phyloP scores from a whole-genome alignment of 331 rosid species.

The Quercus tomentella region DNA sequence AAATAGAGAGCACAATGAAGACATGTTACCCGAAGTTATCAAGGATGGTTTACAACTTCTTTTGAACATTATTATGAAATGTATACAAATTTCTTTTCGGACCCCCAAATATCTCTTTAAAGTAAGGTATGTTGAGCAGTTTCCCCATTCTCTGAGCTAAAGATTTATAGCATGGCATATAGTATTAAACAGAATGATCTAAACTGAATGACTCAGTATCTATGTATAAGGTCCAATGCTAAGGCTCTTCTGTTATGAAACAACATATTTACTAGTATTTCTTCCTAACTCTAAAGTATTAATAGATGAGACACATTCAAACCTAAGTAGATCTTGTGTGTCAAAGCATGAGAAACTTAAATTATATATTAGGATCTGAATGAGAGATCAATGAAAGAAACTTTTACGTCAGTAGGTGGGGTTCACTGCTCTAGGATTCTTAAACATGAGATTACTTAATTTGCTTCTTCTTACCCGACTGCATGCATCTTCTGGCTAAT shows the following conservation, averaged over 20 bases:
- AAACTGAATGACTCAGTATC: background rate
- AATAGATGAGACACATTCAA: background rate
- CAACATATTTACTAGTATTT: background rate
- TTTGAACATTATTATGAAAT: slow-evolving; percentile 30
- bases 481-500: background rate
- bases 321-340: background rate
- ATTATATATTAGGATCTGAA: background rate
- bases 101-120: slow-evolving; percentile 53
- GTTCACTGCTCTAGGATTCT: background rate
- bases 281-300: background rate
- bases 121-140: slow-evolving; percentile 40
- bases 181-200: background rate
- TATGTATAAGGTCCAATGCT: background rate
- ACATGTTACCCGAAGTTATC: slow-evolving; percentile 21
- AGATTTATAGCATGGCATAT: background rate
- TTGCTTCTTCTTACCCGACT: no score
- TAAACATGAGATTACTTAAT: background rate
- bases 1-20: slow-evolving; percentile 6
- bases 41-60: slow-evolving; percentile 28
- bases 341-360: background rate
- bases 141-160: background rate
- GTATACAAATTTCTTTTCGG: slow-evolving; percentile 46
- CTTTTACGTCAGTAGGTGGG: background rate
- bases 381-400: background rate
- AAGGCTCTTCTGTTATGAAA: background rate